phyloP scores from a whole-genome alignment of 2,329 filamentous ascomycete genomes.

The Claviceps lovelessii region DNA sequence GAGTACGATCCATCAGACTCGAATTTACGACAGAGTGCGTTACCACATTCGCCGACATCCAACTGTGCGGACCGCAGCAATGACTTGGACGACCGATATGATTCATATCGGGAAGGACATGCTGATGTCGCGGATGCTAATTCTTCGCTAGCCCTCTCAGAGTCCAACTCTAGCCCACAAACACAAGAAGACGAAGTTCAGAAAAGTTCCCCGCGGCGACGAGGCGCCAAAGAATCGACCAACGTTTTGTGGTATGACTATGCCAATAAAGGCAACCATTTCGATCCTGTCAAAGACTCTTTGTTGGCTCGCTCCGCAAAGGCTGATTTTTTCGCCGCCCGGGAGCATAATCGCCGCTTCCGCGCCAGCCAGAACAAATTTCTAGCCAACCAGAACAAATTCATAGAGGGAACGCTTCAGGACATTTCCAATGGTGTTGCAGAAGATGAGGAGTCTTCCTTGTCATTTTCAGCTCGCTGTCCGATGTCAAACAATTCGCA shows the following conservation, averaged over 20 bases:
- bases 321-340: constrained; percentile 23
- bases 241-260: too few species aligned
- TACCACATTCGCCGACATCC: background rate
- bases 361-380: background rate
- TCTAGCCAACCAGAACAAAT: too few species aligned
- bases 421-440: background rate
- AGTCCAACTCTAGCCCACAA: background rate
- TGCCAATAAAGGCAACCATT: too few species aligned
- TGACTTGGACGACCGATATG: background rate
- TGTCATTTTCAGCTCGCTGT: background rate
- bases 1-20: background rate
- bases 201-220: background rate
- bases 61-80: background rate
- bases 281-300: too few species aligned
- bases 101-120: background rate
- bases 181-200: background rate
- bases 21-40: background rate
- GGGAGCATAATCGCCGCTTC: constrained; percentile 20
- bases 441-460: background rate
- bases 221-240: background rate
- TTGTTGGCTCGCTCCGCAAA: background rate
- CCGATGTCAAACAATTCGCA: background rate
- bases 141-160: background rate
- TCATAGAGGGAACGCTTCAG: constrained; percentile 5
- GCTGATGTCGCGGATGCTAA: background rate